Evolutionary conservation across 106 monocot genomes (phyloP).

Genomic region (Cymbidium sinense): DNA sequence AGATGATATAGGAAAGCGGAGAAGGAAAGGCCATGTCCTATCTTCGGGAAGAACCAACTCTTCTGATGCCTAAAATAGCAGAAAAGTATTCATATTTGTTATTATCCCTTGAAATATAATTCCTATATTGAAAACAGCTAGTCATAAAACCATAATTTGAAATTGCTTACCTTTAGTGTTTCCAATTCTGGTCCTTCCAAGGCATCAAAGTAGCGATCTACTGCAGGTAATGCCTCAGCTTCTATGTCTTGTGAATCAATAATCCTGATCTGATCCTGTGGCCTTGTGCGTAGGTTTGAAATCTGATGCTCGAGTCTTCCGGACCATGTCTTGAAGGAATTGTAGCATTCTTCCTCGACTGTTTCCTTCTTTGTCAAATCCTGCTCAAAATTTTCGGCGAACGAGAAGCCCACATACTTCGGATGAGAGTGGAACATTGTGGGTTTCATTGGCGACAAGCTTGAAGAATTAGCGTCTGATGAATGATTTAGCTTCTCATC

Average conservation of each 20-base stretch:
- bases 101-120: not conserved
- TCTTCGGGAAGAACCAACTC: conserved; percentile 38
- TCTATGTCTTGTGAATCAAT: not conserved
- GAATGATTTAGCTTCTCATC: not conserved
- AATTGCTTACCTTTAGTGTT: conserved; percentile 31
- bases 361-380: not conserved
- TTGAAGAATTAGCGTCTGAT: not conserved
- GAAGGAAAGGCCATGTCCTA: conserved; percentile 60
- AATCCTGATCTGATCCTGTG: too few relatives aligned
- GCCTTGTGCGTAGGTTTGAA: conserved; percentile 29
- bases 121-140: not conserved
- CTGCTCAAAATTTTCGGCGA: not conserved
- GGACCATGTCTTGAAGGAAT: conserved; percentile 50
- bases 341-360: conserved; percentile 29
- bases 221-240: conserved; percentile 6
- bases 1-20: conserved; percentile 48
- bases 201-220: conserved; percentile 55
- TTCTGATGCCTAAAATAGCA: conserved; percentile 31
- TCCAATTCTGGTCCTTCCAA: conserved; percentile 66
- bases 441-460: not conserved
- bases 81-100: too few relatives aligned
- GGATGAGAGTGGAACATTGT: conserved; percentile 27
- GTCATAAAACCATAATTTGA: not conserved
- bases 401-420: not conserved
- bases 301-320: conserved; percentile 32